phyloP scores from a whole-genome alignment of 2,329 filamentous ascomycete species.

The Sclerotinia trifoliorum region DNA sequence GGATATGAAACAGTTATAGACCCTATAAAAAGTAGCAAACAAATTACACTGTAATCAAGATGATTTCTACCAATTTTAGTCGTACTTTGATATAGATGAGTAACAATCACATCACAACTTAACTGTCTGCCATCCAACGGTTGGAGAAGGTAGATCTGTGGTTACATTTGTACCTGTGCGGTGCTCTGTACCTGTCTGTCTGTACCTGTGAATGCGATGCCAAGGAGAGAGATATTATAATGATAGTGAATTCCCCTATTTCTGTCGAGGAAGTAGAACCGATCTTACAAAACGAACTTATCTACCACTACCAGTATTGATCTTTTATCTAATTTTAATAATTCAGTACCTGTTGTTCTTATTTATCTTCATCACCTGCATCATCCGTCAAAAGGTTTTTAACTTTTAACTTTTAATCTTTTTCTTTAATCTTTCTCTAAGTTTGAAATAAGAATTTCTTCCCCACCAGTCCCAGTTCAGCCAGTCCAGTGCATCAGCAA shows the following conservation, averaged over 20 bases:
- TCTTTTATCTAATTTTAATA: too few species aligned
- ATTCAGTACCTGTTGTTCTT: too few species aligned
- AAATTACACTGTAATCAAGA: not conserved
- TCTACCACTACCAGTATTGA: too few species aligned
- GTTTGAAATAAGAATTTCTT: not conserved
- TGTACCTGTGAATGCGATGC: not conserved
- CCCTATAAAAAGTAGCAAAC: not conserved
- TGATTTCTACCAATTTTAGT: not conserved
- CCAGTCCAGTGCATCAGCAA: not conserved
- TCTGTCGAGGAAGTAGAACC: not conserved
- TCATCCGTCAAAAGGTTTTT: too few species aligned
- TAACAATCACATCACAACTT: not conserved
- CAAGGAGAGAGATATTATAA: not conserved
- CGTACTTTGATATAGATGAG: not conserved
- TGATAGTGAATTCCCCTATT: slow-evolving; percentile 8
- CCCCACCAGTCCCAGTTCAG: not conserved
- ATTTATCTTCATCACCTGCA: too few species aligned
- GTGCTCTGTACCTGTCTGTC: not conserved
- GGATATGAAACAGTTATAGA: not conserved
- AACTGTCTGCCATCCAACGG: not conserved
- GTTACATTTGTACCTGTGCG: slow-evolving; percentile 1
- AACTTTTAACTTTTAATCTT: too few species aligned
- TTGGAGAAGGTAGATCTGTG: not conserved
- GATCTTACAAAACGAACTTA: too few species aligned
- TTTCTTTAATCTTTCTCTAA: not conserved